A percentile compares a stretch with the other conserved stretches of the same genome.
Conservation (phyloP, 257 asterid genomes). For the Solanum piurae region DNA sequence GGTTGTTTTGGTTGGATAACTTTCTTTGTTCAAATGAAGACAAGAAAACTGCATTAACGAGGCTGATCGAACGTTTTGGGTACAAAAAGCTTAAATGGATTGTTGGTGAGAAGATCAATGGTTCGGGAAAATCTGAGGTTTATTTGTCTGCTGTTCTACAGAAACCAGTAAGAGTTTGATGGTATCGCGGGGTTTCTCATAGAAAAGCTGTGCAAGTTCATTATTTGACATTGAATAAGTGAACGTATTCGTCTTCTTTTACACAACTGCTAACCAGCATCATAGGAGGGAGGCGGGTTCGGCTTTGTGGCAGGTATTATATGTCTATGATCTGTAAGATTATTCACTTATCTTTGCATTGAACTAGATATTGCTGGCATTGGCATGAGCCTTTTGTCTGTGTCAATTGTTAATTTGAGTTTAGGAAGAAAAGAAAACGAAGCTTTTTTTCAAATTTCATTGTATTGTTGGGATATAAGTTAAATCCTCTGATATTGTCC, state of each 20-base stretch:
- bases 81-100: conserved; percentile 29
- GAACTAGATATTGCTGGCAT: background rate
- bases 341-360: background rate
- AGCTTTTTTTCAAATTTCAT: background rate
- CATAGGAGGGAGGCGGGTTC: background rate
- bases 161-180: conserved; percentile 20
- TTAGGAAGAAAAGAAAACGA: background rate
- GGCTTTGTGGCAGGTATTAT: background rate
- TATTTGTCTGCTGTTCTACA: conserved; percentile 29
- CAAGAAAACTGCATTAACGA: conserved; percentile 9
- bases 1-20: conserved; percentile 27
- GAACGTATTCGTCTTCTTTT: background rate
- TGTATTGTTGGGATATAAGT: background rate
- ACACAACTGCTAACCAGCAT: background rate
- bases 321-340: background rate
- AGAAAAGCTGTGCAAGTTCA: background rate
- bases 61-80: conserved; percentile 18
- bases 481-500: background rate
- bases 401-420: background rate
- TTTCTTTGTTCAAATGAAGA: conserved; percentile 9
- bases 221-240: background rate
- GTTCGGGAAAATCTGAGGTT: conserved; percentile 18
- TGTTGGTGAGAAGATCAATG: conserved; percentile 20
- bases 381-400: background rate
- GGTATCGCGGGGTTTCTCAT: background rate